phyloP scores from a whole-genome alignment of 169 alveolate genomes.

The Blepharisma undulans region DNA sequence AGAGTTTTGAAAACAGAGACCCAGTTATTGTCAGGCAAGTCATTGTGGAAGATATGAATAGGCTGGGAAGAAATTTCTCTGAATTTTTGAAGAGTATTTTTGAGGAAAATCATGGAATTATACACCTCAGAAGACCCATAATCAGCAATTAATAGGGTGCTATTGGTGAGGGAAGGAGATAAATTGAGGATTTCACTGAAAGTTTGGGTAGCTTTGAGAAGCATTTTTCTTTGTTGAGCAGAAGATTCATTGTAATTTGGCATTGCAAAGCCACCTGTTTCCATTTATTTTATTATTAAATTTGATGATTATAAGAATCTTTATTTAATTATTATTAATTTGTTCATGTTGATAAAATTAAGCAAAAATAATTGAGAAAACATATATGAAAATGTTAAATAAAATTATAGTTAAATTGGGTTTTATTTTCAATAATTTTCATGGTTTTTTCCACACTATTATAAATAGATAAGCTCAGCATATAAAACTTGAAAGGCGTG shows the following conservation, averaged over 20 bases:
- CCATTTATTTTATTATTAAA: neutral
- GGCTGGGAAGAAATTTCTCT: neutral
- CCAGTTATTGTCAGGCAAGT: conserved; percentile 29
- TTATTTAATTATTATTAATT: too few relatives aligned
- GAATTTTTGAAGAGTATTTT: neutral
- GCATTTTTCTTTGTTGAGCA: neutral
- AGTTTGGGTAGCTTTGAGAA: neutral
- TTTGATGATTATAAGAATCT: neutral
- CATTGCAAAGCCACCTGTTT: neutral
- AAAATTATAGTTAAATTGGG: too few relatives aligned
- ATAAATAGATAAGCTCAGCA: too few relatives aligned
- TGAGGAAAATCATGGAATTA: neutral
- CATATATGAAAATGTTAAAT: too few relatives aligned
- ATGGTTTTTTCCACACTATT: too few relatives aligned
- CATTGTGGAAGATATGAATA: neutral
- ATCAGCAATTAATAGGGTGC: neutral
- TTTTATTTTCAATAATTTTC: too few relatives aligned
- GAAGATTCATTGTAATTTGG: neutral
- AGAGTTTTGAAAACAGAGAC: neutral
- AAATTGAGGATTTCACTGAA: neutral
- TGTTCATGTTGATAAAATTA: too few relatives aligned
- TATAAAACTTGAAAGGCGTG: too few relatives aligned
- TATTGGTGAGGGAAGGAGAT: neutral
- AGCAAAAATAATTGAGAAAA: too few relatives aligned
- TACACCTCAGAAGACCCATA: conserved; percentile 30